Evolutionary conservation across 768 basidiomycete genomes (phyloP).

Genomic region (Macrolepiota dolichaula): DNA sequence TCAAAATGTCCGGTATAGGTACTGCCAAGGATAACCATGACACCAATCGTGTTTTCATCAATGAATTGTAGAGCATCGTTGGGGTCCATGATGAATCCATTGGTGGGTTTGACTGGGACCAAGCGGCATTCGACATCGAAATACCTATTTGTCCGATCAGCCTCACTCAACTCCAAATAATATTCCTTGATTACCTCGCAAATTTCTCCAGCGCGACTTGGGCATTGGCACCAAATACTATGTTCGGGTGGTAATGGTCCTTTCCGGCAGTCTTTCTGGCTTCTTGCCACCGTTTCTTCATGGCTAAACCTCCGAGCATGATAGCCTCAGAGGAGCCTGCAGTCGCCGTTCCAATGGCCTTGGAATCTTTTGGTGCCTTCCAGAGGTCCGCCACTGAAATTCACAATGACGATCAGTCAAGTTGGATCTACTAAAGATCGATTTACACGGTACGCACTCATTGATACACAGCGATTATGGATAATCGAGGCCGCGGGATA

Average conservation of each 20-base stretch:
- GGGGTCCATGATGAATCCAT: conserved; percentile 51
- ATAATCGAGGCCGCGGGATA: conserved; percentile 55
- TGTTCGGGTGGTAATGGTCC: conserved; percentile 51
- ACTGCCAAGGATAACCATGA: conserved; percentile 53
- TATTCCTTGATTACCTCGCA: conserved; percentile 35
- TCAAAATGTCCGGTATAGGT: conserved; percentile 67
- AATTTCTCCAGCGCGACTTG: conserved; percentile 68
- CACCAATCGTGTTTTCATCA: conserved; percentile 70
- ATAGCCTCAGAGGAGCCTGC: conserved; percentile 67
- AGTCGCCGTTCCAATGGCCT: conserved; percentile 61
- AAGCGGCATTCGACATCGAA: conserved; percentile 61
- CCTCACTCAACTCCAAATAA: not conserved
- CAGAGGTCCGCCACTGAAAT: conserved; percentile 51
- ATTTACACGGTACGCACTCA: conserved; percentile 34
- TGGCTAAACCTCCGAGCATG: conserved; percentile 66
- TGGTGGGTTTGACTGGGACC: conserved; percentile 41
- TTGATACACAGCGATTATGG: conserved; percentile 52
- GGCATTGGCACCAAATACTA: conserved; percentile 58
- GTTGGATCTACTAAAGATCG: not conserved
- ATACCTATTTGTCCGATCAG: conserved; percentile 28
- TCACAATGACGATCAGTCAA: conserved; percentile 3
- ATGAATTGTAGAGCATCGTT: conserved; percentile 54
- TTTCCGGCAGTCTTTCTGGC: conserved; percentile 57
- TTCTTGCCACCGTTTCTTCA: conserved; percentile 68
- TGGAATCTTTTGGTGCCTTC: conserved; percentile 55